Conservation (phyloP, 1,284 basidiomycete genomes). For the Sutorius eximius region DNA sequence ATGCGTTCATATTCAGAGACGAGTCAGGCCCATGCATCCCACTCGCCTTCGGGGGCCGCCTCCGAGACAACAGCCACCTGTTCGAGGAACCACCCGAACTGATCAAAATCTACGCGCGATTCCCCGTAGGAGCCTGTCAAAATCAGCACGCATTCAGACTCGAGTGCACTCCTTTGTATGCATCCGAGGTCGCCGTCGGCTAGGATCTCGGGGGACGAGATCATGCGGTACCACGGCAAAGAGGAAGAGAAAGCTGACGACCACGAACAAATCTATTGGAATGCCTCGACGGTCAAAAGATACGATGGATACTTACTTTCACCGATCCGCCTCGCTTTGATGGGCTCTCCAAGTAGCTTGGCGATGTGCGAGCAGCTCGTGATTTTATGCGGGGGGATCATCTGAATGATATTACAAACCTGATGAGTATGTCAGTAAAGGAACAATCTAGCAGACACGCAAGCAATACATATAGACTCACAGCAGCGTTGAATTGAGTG, state of each 20-base stretch:
- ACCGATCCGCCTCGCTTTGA: slow-evolving; percentile 20
- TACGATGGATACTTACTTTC: slow-evolving; percentile 17
- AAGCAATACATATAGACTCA: not conserved
- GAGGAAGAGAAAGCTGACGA: slow-evolving; percentile 17
- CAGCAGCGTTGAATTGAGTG: slow-evolving; percentile 22
- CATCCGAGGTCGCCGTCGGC: slow-evolving; percentile 11
- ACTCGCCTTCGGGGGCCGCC: slow-evolving; percentile 16
- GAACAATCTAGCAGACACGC: not conserved
- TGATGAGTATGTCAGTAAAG: not conserved
- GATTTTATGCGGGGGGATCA: slow-evolving; percentile 21
- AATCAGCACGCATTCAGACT: slow-evolving; percentile 19
- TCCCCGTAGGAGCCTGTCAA: slow-evolving; percentile 21
- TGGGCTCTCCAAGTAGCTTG: slow-evolving; percentile 18
- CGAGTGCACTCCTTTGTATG: slow-evolving; percentile 14
- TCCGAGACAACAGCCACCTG: slow-evolving; percentile 3
- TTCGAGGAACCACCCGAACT: slow-evolving; percentile 24
- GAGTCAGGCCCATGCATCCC: slow-evolving; percentile 17
- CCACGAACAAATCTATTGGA: not conserved
- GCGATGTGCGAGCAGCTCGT: slow-evolving; percentile 26
- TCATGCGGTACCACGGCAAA: slow-evolving; percentile 25
- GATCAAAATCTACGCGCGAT: slow-evolving; percentile 14
- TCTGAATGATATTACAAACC: slow-evolving; percentile 21
- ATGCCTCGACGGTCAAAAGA: not conserved
- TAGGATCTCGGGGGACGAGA: slow-evolving; percentile 25
- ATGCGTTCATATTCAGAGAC: no score